Evolutionary conservation across 495 filamentous ascomycete genomes (phyloP), one percentile per base, ranked within the genome.

Genomic region (Xylaria castorea): DNA sequence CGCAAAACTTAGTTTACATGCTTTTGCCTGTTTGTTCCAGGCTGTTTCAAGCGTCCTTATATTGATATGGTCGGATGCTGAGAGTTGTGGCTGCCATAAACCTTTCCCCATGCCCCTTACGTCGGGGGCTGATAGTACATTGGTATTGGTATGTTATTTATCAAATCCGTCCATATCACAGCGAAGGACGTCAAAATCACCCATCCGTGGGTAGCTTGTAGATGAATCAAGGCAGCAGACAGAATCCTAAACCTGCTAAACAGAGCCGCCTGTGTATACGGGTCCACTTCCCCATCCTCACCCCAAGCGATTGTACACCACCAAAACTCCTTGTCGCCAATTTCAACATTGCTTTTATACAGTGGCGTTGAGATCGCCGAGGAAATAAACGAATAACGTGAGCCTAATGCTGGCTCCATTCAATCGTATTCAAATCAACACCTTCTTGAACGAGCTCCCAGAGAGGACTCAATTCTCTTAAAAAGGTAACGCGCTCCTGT

Each of bases 371-470:
- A 36, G 18, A 16, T 65, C 62, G 67, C n/a, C 16, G 51, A 3
- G 30, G 65, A 34, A 36, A 46, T 50, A 66, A 51, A 50, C 22
- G 36, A 46, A 22, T 40, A 18, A 27, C 3, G 8, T 36, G 14
- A 44, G 11, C 7, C 87, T 76, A 97, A 81, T 97, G 97, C 84
- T 97, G 94, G 75, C 92, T 96, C 96, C 96, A 99, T 83, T 99
- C 91, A 79, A 99, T 99, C 66, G 93, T 97, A 81, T 95, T 94
- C 79, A 99, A 83, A 74, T 96, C 96, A 74, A 98, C 87, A 3
- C 96, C 96, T 82, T 98, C 97, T 83, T 99, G 97, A 16, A 99
- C 96, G 72, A 99, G 82, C 84, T 99, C 96, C 96, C 96, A 99
- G 74, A 99, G 83, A 66, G 96, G 96, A 80, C 94, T 97, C 79